A percentile compares a stretch with the other conserved stretches of the same genome.
phyloP scores from a whole-genome alignment of 176 grass and related monocot genomes.

The Cymbopogon citratus region DNA sequence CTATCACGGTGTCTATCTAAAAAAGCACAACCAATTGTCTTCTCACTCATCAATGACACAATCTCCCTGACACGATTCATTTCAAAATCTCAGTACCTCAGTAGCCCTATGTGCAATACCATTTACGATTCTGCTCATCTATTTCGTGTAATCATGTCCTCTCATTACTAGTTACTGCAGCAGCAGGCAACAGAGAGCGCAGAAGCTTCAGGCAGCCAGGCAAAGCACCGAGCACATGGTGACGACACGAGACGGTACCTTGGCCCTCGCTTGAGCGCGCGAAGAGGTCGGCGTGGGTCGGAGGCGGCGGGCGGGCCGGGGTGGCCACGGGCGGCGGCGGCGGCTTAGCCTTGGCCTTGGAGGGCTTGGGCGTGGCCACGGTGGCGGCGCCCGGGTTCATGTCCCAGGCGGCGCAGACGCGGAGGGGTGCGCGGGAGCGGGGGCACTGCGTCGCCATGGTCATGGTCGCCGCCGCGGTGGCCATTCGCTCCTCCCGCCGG shows the following conservation, averaged over 20 bases:
- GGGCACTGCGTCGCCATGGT: constrained; percentile 9
- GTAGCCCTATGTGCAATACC: neutral
- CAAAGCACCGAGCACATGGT: neutral
- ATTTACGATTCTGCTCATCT: neutral
- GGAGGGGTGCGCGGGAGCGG: neutral
- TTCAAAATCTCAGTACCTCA: neutral
- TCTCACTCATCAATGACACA: neutral
- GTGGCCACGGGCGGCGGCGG: neutral
- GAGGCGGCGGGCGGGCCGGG: constrained; percentile 6
- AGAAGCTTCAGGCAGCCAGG: neutral
- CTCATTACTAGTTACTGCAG: neutral
- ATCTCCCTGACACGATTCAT: neutral
- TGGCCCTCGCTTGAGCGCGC: constrained; percentile 37
- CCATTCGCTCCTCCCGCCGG: constrained; percentile 26
- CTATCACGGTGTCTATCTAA: neutral
- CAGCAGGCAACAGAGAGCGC: neutral
- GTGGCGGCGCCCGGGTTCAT: constrained; percentile 38
- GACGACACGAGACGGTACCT: constrained; percentile 12
- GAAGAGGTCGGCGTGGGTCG: constrained; percentile 46
- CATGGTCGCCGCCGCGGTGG: constrained; percentile 27
- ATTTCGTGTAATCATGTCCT: neutral
- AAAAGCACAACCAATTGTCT: neutral
- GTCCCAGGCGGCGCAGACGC: constrained; percentile 45
- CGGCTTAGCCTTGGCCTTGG: constrained; percentile 35
- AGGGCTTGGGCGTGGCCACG: constrained; percentile 29